Conservation (phyloP, 257 asterid genomes). For the Solanum tarijense region DNA sequence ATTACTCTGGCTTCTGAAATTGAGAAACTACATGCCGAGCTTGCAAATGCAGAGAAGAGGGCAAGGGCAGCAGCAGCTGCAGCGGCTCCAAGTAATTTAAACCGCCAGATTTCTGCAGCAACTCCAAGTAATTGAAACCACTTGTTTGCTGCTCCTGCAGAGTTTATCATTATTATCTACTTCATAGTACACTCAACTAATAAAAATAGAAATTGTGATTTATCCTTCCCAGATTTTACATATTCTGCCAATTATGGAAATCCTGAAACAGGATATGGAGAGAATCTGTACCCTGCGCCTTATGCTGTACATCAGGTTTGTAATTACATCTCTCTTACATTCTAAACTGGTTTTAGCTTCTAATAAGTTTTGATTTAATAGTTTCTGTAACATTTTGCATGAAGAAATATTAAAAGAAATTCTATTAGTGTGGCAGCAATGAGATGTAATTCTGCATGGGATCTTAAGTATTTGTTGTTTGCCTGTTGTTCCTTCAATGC, state of each 20-base stretch:
- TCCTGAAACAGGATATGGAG: constrained; percentile 37
- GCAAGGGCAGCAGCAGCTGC: constrained; percentile 41
- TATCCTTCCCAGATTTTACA: constrained; percentile 29
- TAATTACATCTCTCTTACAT: neutral
- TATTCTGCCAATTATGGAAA: constrained; percentile 22
- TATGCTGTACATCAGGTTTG: constrained; percentile 44
- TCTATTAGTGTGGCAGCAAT: neutral
- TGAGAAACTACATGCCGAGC: constrained; percentile 50
- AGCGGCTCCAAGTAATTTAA: constrained; percentile 32
- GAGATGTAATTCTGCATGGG: neutral
- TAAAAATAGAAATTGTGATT: neutral
- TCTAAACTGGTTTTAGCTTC: neutral
- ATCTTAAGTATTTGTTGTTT: neutral
- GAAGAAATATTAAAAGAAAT: neutral
- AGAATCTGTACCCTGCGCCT: constrained; percentile 18
- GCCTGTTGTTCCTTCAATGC: neutral
- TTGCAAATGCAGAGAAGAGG: constrained; percentile 55
- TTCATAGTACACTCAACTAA: neutral
- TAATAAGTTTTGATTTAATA: neutral
- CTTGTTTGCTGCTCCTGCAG: neutral
- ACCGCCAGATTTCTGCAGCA: constrained; percentile 4
- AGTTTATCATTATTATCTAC: neutral
- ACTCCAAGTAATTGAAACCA: constrained; percentile 28
- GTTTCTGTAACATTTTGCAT: neutral
- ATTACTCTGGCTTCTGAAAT: constrained; percentile 48